A percentile compares a stretch with the other conserved stretches of the same genome.
These are phyloP conservation scores for Yamadazyma sp. DNA, from an alignment of 805 yeast genomes.

Conservation along the genomic window DNA sequence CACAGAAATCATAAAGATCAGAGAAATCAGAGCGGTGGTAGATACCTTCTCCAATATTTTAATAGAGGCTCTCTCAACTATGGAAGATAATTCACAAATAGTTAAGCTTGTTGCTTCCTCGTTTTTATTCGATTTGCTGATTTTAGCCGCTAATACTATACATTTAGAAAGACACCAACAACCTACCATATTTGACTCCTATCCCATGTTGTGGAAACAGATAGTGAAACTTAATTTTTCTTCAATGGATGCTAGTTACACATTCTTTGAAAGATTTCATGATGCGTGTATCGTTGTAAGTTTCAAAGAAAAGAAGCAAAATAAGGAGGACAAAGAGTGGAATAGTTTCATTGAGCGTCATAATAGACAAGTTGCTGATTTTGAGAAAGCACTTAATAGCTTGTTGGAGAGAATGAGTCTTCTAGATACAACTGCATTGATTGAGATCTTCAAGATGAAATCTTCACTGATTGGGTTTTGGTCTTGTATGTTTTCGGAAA, in stretches of 20 bases:
- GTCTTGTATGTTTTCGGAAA: constrained; percentile 70
- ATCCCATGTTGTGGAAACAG: constrained; percentile 28
- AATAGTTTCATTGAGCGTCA: constrained; percentile 4
- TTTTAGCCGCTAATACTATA: constrained; percentile 26
- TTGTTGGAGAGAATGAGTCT: constrained; percentile 23
- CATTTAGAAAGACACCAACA: constrained; percentile 15
- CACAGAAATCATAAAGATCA: constrained; percentile 23
- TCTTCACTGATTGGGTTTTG: constrained; percentile 61
- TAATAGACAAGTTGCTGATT: constrained; percentile 2
- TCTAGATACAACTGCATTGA: constrained; percentile 24
- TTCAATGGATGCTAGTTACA: neutral
- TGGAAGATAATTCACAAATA: too few species aligned
- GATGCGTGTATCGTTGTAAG: constrained; percentile 7
- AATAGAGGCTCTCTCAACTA: too few species aligned
- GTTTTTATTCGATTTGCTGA: constrained; percentile 45
- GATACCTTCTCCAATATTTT: constrained; percentile 38
- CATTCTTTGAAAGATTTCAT: constrained; percentile 4
- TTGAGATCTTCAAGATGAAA: constrained; percentile 19
- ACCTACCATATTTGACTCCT: constrained; percentile 31
- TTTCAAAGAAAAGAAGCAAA: constrained; percentile 7
- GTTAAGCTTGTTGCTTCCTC: constrained; percentile 10
- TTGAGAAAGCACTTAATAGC: constrained; percentile 8
- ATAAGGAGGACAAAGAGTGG: constrained; percentile 1
- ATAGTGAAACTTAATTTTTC: constrained; percentile 4
- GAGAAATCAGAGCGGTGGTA: constrained; percentile 49